Percentiles rank a stretch among this genome's conserved stretches.
These are phyloP conservation scores for Kodamaea hsintzibuensis DNA, from an alignment of 805 yeast genomes.

Conservation along the genomic window DNA sequence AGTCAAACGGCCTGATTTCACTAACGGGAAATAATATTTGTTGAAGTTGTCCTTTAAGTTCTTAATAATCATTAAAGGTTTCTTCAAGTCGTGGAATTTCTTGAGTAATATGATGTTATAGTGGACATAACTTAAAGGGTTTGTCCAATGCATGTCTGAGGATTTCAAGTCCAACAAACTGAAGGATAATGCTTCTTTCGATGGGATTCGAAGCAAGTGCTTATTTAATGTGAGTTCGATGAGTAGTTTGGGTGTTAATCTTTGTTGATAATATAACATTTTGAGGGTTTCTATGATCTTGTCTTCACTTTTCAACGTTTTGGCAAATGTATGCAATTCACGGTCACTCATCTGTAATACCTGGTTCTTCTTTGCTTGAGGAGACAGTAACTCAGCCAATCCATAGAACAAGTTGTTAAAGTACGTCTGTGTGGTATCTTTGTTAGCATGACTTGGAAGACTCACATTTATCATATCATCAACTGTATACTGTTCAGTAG, in stretches of 20 bases:
- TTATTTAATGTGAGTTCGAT: slow-evolving; percentile 30
- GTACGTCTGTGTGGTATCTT: slow-evolving; percentile 7
- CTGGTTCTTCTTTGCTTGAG: slow-evolving; percentile 8
- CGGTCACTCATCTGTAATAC: slow-evolving; percentile 18
- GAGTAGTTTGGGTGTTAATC: slow-evolving; percentile 25
- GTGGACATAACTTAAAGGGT: slow-evolving; percentile 28
- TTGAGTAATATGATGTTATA: slow-evolving; percentile 34
- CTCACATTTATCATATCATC: slow-evolving; percentile 11
- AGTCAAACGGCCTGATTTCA: slow-evolving; percentile 21
- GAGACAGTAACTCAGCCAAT: slow-evolving; percentile 15
- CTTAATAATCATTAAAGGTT: slow-evolving; percentile 32
- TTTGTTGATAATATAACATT: slow-evolving; percentile 26
- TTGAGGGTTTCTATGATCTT: slow-evolving; percentile 17
- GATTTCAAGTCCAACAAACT: slow-evolving; percentile 20
- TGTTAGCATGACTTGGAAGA: neutral
- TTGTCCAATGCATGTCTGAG: slow-evolving; percentile 20
- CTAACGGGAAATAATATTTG: slow-evolving; percentile 24
- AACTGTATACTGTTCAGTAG: slow-evolving; percentile 26
- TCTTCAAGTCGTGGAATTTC: slow-evolving; percentile 35
- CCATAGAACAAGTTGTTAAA: slow-evolving; percentile 27
- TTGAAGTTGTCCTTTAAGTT: slow-evolving; percentile 30
- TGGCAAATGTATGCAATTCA: slow-evolving; percentile 21
- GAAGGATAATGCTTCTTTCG: slow-evolving; percentile 5
- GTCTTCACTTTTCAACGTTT: slow-evolving; percentile 11
- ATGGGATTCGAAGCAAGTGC: slow-evolving; percentile 11